Conservation (phyloP, 2,329 filamentous ascomycete species). For the Eutypa lata region DNA sequence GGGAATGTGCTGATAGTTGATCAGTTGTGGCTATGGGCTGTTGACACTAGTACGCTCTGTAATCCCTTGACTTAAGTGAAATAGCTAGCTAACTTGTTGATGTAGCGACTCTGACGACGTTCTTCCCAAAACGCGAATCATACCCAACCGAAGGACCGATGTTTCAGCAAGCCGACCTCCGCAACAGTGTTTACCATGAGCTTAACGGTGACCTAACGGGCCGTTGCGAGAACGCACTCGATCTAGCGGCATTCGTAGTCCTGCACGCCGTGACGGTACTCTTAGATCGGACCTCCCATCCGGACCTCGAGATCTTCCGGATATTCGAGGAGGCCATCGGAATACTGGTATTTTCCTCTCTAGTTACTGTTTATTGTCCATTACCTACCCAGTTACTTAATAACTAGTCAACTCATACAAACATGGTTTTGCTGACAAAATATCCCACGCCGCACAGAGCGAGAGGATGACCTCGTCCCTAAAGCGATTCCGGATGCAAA, state of each 20-base stretch:
- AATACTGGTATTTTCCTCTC: constrained; percentile 48
- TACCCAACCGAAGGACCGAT: constrained; percentile 52
- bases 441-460: constrained; percentile 38
- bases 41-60: constrained; percentile 47
- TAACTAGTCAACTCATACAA: too few relatives aligned
- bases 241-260: constrained; percentile 60
- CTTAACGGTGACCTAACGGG: constrained; percentile 62
- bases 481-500: constrained; percentile 58
- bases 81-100: background rate
- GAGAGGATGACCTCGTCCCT: constrained; percentile 61
- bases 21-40: constrained; percentile 60
- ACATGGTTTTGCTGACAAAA: background rate
- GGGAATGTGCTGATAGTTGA: constrained; percentile 66
- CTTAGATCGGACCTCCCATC: constrained; percentile 56
- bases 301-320: constrained; percentile 60
- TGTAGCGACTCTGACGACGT: constrained; percentile 49
- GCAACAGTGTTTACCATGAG: constrained; percentile 64
- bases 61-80: background rate
- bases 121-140: constrained; percentile 54
- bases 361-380: too few relatives aligned
- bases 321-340: constrained; percentile 67
- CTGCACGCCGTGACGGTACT: constrained; percentile 61
- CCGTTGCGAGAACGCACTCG: constrained; percentile 58
- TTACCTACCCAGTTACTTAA: too few relatives aligned
- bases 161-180: constrained; percentile 58